A percentile compares a stretch with the other conserved stretches of the same genome.
Conservation (phyloP, 306 rosid genomes). For the Cucurbita argyrosperma region DNA sequence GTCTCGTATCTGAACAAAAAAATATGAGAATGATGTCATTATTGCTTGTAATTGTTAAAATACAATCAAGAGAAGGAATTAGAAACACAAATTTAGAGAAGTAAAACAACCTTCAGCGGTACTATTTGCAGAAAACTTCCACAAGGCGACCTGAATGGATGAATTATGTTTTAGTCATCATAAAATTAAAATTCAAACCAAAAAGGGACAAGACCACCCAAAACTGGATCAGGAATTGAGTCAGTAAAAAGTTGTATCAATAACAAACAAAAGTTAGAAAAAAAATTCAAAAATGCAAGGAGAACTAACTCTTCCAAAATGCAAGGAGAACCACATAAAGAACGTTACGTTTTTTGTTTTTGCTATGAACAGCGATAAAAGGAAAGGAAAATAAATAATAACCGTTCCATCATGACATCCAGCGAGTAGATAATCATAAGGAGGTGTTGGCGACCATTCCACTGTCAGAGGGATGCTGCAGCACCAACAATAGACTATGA, state of each 20-base stretch:
- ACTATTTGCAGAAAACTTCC: constrained; percentile 56
- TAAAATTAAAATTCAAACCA: constrained; percentile 1
- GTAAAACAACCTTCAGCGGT: constrained; percentile 45
- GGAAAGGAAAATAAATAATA: constrained; percentile 9
- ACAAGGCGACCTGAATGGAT: constrained; percentile 64
- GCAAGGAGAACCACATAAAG: background rate
- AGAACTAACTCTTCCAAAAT: background rate
- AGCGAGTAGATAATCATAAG: constrained; percentile 64
- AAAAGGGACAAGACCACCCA: background rate
- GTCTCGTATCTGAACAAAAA: constrained; percentile 57
- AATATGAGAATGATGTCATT: constrained; percentile 5
- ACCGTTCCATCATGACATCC: constrained; percentile 99
- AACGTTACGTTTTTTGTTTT: no score
- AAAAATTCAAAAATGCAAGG: background rate
- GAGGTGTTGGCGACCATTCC: constrained; percentile 77
- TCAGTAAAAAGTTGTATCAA: background rate
- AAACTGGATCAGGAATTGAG: background rate
- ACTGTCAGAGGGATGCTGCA: constrained; percentile 79
- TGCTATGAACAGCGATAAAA: background rate
- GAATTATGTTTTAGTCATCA: constrained; percentile 18
- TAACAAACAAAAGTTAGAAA: background rate
- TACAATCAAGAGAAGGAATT: constrained; percentile 10
- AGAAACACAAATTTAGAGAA: constrained; percentile 4
- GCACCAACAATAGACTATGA: constrained; percentile 13
- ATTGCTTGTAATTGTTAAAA: background rate